Evolutionary conservation across 345 rosid species (phyloP).

Genomic region (Populus nigra): DNA sequence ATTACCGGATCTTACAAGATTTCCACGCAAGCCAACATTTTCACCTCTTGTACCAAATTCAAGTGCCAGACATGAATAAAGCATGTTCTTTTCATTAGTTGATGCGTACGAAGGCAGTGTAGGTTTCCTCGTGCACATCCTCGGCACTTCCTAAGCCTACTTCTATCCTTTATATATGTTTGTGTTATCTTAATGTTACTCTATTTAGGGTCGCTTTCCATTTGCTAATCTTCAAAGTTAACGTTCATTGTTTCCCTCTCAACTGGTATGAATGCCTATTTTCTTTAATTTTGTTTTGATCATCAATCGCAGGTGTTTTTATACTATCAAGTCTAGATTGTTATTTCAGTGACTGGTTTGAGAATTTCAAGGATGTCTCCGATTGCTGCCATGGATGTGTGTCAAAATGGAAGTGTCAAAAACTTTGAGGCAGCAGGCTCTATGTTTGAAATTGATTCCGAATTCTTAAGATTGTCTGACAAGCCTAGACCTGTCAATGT

Average conservation of each 20-base stretch:
- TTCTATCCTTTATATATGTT: background rate
- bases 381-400: constrained; percentile 4
- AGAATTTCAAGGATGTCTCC: constrained; percentile 8
- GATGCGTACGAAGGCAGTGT: background rate
- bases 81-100: background rate
- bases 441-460: constrained; percentile 28
- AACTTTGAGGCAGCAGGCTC: background rate
- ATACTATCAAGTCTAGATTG: too few species aligned
- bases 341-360: background rate
- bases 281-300: background rate
- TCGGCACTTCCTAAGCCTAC: background rate
- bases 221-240: background rate
- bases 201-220: background rate
- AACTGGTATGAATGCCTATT: background rate
- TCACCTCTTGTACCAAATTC: background rate
- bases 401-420: constrained; percentile 1
- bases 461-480: constrained; percentile 27
- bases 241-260: background rate
- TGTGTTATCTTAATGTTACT: background rate
- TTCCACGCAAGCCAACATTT: background rate
- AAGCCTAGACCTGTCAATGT: constrained; percentile 30
- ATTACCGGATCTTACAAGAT: constrained; percentile 21
- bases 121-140: background rate
- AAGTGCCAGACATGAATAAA: background rate
- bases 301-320: too few species aligned